These are phyloP conservation scores for Xerocomellus dryophilus DNA, from an alignment of 768 basidiomycete species.

Conservation along the genomic window DNA sequence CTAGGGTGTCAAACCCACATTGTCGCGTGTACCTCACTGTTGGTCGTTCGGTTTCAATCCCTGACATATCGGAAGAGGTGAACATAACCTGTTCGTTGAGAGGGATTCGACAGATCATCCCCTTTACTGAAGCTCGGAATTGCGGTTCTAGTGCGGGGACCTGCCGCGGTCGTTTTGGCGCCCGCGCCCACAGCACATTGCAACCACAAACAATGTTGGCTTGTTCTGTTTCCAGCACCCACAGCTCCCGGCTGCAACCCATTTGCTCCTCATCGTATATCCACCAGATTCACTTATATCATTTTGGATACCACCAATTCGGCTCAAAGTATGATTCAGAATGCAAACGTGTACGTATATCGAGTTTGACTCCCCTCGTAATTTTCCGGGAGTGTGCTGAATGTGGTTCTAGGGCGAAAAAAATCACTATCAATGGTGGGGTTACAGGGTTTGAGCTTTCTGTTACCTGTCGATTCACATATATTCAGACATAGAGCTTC, in stretches of 20 bases:
- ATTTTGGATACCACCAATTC: neutral
- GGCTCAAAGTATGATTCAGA: neutral
- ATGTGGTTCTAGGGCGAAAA: constrained; percentile 2
- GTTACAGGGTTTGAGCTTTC: neutral
- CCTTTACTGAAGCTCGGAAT: neutral
- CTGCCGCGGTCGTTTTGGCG: constrained; percentile 3
- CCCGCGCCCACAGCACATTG: constrained; percentile 16
- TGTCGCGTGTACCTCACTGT: neutral
- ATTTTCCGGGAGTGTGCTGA: neutral
- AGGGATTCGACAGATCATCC: neutral
- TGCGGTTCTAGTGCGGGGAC: constrained; percentile 9
- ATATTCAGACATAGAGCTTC: constrained; percentile 13
- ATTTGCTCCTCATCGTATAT: neutral
- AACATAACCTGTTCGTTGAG: neutral
- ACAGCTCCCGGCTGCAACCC: neutral
- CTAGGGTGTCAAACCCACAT: too few relatives aligned
- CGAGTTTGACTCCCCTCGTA: neutral
- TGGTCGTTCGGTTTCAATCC: neutral
- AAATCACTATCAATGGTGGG: constrained; percentile 13
- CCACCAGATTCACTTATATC: neutral
- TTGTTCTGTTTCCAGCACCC: constrained; percentile 9
- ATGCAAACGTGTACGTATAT: constrained; percentile 4
- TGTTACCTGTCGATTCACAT: neutral
- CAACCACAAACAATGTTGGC: constrained; percentile 14
- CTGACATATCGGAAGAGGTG: neutral